phyloP scores from a whole-genome alignment of 176 grass and related monocot genomes.

The Oryza longistaminata region DNA sequence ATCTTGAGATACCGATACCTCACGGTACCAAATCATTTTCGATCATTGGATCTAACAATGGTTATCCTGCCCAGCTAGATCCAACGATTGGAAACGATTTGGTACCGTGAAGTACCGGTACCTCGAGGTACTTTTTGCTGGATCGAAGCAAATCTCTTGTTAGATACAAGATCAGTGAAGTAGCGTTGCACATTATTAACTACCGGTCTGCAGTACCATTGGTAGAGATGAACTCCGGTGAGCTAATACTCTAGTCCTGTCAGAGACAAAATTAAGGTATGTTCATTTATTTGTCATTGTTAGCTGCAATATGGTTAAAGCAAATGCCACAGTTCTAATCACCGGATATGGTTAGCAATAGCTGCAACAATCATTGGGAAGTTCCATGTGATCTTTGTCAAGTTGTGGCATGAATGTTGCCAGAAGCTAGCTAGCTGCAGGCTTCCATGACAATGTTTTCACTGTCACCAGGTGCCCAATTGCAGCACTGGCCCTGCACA shows the following conservation, averaged over 20 bases:
- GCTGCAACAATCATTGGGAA: slow-evolving; percentile 43
- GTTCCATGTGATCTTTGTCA: slow-evolving; percentile 44
- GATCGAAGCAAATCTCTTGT: background rate
- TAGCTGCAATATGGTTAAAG: background rate
- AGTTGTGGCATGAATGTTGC: slow-evolving; percentile 32
- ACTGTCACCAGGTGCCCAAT: slow-evolving; percentile 37
- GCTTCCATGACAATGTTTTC: background rate
- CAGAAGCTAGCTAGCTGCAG: slow-evolving; percentile 6
- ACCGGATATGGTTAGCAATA: background rate
- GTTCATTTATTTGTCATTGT: background rate
- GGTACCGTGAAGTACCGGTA: too few relatives aligned
- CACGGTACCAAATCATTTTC: too few relatives aligned
- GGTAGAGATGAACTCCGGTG: background rate
- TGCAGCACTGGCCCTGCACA: slow-evolving; percentile 9
- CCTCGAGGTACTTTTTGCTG: too few relatives aligned
- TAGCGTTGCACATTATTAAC: too few relatives aligned
- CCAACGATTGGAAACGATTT: too few relatives aligned
- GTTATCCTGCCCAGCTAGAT: too few relatives aligned
- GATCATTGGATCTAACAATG: too few relatives aligned
- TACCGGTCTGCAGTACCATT: too few relatives aligned
- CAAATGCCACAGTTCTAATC: background rate
- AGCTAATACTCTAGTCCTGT: background rate
- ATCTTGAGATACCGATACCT: too few relatives aligned
- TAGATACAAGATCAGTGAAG: background rate
- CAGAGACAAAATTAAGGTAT: background rate